Evolutionary conservation across 352 stramenopile species (phyloP), one percentile per base, ranked within the genome.

Genomic region (Globisporangium cederbergense): DNA sequence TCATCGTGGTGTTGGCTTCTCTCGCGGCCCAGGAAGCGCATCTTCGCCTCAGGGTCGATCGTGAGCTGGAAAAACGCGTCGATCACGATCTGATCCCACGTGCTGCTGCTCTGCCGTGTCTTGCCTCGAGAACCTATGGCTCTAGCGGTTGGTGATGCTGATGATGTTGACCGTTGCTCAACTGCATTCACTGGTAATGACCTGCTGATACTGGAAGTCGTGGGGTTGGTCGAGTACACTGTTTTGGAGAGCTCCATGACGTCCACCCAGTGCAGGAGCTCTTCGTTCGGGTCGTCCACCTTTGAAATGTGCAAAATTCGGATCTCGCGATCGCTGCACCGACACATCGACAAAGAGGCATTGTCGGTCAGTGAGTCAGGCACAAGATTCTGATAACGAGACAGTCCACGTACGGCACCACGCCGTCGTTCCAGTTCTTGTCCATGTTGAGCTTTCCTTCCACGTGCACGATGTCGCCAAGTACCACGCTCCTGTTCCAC

Each of bases 391-490:
- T 5, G 32, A 36, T 36, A 36, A 5, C 32, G 32, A 36, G 32
- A 8, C 20, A 14, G 5, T 7, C 6, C 28, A 40, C 65, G 65
- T 40, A 81, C 73, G 47, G 25, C 52, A 66, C 57, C 18, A 51
- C 58, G 10, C 52, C 51, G 30, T 59, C 47, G 34, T 76, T 65
- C 72, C 73, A 80, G 61, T 67, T 86, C 63, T 62, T 78, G 72
- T 79, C 72, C 60, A 79, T 64, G 57, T 91, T 89, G 22, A 95
- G 76, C 60, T 92, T 92, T 13, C 86, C 86, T 58, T 90, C 68
- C 2, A 92, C 68, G 34, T 85, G 77, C 18, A 93, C 82, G 43
- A 95, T 72, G 47, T 95, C 84, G 34, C 86, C 86, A 14, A 95
- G 68, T 32, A 13, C 45, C 16, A 78, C 53, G 5, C 51, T 28